Conservation (phyloP, 2,329 filamentous ascomycete genomes). For the Fusarium domesticum region DNA sequence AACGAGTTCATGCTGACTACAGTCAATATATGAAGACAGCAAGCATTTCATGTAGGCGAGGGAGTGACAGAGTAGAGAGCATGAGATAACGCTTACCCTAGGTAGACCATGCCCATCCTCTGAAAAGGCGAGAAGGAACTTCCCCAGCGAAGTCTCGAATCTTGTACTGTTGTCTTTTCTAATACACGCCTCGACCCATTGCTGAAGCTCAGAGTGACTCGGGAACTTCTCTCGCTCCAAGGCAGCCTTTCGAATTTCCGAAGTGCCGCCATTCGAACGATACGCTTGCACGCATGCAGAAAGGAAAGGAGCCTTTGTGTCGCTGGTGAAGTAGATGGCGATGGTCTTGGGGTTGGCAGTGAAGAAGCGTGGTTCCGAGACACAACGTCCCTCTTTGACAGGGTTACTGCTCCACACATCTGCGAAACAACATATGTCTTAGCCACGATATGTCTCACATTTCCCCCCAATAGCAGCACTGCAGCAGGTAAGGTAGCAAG, state of each 20-base stretch:
- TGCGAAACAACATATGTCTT: constrained; percentile 27
- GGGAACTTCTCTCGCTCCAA: constrained; percentile 39
- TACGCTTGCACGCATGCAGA: constrained; percentile 40
- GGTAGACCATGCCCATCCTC: constrained; percentile 37
- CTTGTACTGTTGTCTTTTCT: constrained; percentile 31
- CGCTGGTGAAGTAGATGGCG: constrained; percentile 36
- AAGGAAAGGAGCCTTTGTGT: constrained; percentile 38
- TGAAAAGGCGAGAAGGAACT: constrained; percentile 38
- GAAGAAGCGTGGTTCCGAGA: constrained; percentile 36
- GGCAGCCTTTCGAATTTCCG: constrained; percentile 35
- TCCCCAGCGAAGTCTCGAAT: constrained; percentile 36
- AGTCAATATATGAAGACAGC: too few species aligned
- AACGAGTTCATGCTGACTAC: constrained; percentile 40
- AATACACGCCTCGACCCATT: constrained; percentile 40
- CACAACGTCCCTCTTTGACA: constrained; percentile 35
- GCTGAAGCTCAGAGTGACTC: constrained; percentile 34
- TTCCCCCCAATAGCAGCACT: neutral
- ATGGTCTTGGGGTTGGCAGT: constrained; percentile 38
- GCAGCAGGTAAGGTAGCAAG: constrained; percentile 5
- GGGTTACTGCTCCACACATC: constrained; percentile 39
- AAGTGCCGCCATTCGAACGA: constrained; percentile 31
- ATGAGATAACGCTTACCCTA: constrained; percentile 34
- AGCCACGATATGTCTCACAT: constrained; percentile 24
- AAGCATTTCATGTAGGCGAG: constrained; percentile 3
- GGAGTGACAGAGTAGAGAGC: neutral